These are phyloP conservation scores for Paracamarosporium sp. DNA, from an alignment of 2,329 filamentous ascomycete genomes.

Conservation along the genomic window DNA sequence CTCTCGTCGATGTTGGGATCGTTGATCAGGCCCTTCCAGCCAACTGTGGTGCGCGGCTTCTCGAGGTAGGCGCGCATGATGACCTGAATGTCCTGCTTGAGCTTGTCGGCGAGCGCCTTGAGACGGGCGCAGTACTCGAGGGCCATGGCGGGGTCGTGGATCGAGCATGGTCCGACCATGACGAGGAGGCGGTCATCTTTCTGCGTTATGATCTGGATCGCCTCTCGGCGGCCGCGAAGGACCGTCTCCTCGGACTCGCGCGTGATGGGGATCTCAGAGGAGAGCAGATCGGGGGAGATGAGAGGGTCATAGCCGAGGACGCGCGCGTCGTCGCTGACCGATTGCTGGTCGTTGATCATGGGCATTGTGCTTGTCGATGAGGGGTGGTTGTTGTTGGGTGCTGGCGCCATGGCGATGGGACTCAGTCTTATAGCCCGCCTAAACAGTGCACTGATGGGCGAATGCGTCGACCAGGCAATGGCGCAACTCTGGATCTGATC, in stretches of 20 bases:
- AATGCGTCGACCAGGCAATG: too few species aligned
- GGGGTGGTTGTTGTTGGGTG: too few species aligned
- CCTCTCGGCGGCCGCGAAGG: constrained; percentile 71
- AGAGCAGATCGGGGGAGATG: constrained; percentile 85
- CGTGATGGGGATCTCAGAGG: constrained; percentile 78
- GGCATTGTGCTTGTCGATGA: too few species aligned
- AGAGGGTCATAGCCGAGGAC: constrained; percentile 92
- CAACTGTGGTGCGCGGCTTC: constrained; percentile 97
- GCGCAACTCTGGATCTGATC: too few species aligned
- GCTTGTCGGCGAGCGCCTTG: constrained; percentile 77
- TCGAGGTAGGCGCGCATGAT: constrained; percentile 99
- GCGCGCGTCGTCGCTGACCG: constrained; percentile 59
- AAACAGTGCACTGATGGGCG: too few species aligned
- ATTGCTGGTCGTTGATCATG: constrained; percentile 31
- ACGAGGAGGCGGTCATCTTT: constrained; percentile 88
- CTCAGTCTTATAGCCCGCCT: too few species aligned
- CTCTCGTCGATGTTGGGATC: constrained; percentile 97
- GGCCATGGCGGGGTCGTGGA: constrained; percentile 89
- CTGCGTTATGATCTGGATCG: constrained; percentile 78
- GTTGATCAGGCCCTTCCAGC: constrained; percentile 99
- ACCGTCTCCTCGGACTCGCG: constrained; percentile 70
- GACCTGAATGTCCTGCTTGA: constrained; percentile 83
- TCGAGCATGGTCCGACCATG: constrained; percentile 93
- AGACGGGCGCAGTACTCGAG: constrained; percentile 87
- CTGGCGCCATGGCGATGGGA: too few species aligned